phyloP scores from a whole-genome alignment of 2,329 filamentous ascomycete genomes.

The Botrytis pseudocinerea region DNA sequence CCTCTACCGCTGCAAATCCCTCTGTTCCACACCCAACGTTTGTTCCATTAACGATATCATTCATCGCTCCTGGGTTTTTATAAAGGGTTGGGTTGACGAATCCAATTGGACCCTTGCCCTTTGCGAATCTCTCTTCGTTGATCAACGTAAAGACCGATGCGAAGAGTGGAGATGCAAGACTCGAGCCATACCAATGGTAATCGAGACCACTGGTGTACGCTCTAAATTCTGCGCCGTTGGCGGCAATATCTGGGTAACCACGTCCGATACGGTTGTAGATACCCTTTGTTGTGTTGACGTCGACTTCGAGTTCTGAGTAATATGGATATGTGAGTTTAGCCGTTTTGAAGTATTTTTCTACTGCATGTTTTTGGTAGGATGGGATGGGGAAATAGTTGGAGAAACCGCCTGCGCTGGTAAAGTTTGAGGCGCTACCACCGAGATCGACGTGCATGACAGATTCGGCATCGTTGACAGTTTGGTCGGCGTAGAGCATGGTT shows the following conservation, averaged over 20 bases:
- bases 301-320: conserved; percentile 35
- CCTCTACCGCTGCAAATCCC: conserved; percentile 41
- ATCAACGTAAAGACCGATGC: conserved; percentile 33
- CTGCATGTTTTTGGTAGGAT: conserved; percentile 49
- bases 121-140: conserved; percentile 15
- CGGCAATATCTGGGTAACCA: conserved; percentile 55
- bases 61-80: conserved; percentile 36
- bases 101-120: conserved; percentile 17
- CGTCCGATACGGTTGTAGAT: conserved; percentile 52
- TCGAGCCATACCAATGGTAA: conserved; percentile 29
- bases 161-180: conserved; percentile 31
- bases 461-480: conserved; percentile 42
- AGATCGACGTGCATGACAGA: conserved; percentile 33
- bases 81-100: conserved; percentile 24
- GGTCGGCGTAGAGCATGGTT: conserved; percentile 50
- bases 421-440: conserved; percentile 44
- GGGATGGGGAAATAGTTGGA: conserved; percentile 53
- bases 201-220: conserved; percentile 23
- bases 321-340: conserved; percentile 31
- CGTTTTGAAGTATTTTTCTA: conserved; percentile 46
- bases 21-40: conserved; percentile 40
- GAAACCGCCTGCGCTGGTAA: conserved; percentile 50
- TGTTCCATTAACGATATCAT: conserved; percentile 41
- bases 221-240: conserved; percentile 48
- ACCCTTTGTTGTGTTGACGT: conserved; percentile 48